Conservation (phyloP, 371 early-diverging fungal species). For the Mucor ambiguus region DNA sequence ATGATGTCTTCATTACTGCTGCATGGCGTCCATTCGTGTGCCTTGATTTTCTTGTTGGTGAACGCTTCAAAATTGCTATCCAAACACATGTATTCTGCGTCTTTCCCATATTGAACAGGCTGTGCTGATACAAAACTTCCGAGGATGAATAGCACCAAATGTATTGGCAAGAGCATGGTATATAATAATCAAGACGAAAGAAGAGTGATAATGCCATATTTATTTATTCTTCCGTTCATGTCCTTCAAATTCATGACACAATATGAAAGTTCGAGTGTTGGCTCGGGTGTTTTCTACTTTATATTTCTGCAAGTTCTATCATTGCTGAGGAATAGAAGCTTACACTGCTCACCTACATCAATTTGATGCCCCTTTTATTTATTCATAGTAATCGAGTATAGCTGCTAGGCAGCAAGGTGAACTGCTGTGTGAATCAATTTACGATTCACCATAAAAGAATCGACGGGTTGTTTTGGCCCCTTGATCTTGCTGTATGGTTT, state of each 20-base stretch:
- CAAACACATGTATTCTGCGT: not conserved
- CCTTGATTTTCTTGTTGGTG: not conserved
- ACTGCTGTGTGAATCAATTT: not conserved
- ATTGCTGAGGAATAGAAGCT: no score
- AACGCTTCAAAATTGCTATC: conserved; percentile 10
- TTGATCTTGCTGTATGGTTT: not conserved
- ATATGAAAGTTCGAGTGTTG: no score
- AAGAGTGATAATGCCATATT: not conserved
- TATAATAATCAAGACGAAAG: not conserved
- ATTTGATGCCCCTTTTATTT: no score
- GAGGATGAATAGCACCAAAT: not conserved
- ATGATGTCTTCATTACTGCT: not conserved
- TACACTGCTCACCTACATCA: no score
- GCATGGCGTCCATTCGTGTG: conserved; percentile 10
- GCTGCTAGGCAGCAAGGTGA: not conserved
- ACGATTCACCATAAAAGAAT: conserved; percentile 2
- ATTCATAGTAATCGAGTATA: no score
- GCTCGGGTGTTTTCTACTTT: not conserved
- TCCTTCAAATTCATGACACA: no score
- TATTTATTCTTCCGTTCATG: conserved; percentile 9
- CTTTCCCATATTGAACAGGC: not conserved
- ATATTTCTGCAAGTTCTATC: no score
- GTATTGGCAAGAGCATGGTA: conserved; percentile 1
- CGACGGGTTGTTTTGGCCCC: not conserved
- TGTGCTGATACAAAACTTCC: not conserved